These are phyloP conservation scores for Cordyceps cateniannulata DNA, from an alignment of 2,329 filamentous ascomycete species.

Conservation along the genomic window DNA sequence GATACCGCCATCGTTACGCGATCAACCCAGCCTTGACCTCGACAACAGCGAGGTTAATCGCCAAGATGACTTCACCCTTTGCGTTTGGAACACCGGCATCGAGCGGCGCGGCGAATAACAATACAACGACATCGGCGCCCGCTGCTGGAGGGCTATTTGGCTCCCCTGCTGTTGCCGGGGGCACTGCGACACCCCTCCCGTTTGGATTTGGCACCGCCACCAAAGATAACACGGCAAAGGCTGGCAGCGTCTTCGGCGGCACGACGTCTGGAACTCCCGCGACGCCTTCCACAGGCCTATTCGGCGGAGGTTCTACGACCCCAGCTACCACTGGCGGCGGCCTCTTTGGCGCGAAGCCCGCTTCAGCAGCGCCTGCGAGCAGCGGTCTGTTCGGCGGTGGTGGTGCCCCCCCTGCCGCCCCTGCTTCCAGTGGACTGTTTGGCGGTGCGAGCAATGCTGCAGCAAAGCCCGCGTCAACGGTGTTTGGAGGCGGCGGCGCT, in stretches of 20 bases:
- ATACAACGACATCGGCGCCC: conserved; percentile 30
- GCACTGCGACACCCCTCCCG: conserved; percentile 14
- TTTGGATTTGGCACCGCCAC: conserved; percentile 26
- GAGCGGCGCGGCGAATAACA: conserved; percentile 26
- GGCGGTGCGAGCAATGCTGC: conserved; percentile 22
- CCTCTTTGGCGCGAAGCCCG: conserved; percentile 18
- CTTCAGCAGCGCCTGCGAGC: conserved; percentile 18
- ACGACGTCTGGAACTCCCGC: conserved; percentile 12
- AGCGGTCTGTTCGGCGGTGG: conserved; percentile 35
- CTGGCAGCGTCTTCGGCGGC: conserved; percentile 7
- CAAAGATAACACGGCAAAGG: conserved; percentile 3
- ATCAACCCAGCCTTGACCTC: not conserved
- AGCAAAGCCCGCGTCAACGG: conserved; percentile 22
- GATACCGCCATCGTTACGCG: not conserved
- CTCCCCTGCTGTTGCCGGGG: conserved; percentile 17
- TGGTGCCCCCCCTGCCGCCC: conserved; percentile 28
- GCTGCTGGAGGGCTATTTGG: conserved; percentile 26
- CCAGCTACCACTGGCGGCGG: not conserved
- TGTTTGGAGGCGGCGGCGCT: conserved; percentile 18
- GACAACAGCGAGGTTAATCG: not conserved
- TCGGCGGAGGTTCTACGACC: conserved; percentile 14
- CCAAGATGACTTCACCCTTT: conserved; percentile 31
- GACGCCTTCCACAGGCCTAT: conserved; percentile 19
- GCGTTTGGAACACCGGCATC: conserved; percentile 30
- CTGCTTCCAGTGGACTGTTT: conserved; percentile 36